phyloP scores from a whole-genome alignment of 257 asterid species.

The Perilla frutescens region DNA sequence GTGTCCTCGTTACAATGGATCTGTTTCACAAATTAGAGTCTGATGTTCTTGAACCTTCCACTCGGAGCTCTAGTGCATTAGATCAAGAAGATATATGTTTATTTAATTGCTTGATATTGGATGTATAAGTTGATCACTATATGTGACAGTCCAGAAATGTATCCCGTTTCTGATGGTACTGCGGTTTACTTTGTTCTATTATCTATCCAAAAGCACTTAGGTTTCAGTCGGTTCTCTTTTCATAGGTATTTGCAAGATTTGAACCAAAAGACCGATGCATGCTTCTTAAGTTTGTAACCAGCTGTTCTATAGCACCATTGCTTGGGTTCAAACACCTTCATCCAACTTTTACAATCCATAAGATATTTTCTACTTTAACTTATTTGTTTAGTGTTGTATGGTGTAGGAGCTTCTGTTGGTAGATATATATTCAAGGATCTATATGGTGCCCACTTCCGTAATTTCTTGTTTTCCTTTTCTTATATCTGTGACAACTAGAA shows the following conservation, averaged over 20 bases:
- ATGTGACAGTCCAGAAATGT: slow-evolving; percentile 7
- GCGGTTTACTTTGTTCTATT: slow-evolving; percentile 12
- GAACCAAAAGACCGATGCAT: slow-evolving; percentile 88
- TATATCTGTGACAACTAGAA: neutral
- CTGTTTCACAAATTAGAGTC: neutral
- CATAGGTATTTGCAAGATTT: slow-evolving; percentile 76
- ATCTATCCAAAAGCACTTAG: neutral
- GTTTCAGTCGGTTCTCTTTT: slow-evolving; percentile 31
- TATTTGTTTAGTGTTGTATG: slow-evolving; percentile 29
- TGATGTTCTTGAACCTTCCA: neutral
- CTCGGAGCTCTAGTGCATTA: neutral
- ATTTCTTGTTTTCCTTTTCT: slow-evolving; percentile 6
- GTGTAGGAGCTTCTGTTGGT: slow-evolving; percentile 11
- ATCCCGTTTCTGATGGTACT: neutral
- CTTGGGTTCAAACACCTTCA: slow-evolving; percentile 96
- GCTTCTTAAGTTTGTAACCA: slow-evolving; percentile 97
- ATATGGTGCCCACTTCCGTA: neutral
- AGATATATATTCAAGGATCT: slow-evolving; percentile 1
- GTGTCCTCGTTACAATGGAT: neutral
- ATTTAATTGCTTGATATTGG: neutral
- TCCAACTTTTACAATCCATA: slow-evolving; percentile 94
- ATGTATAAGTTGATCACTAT: slow-evolving; percentile 8
- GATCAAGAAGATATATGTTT: slow-evolving; percentile 2
- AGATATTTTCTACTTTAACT: slow-evolving; percentile 54
- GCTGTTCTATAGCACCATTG: slow-evolving; percentile 97